Evolutionary conservation across 768 basidiomycete genomes (phyloP).

Genomic region (Suillus ampliporus): DNA sequence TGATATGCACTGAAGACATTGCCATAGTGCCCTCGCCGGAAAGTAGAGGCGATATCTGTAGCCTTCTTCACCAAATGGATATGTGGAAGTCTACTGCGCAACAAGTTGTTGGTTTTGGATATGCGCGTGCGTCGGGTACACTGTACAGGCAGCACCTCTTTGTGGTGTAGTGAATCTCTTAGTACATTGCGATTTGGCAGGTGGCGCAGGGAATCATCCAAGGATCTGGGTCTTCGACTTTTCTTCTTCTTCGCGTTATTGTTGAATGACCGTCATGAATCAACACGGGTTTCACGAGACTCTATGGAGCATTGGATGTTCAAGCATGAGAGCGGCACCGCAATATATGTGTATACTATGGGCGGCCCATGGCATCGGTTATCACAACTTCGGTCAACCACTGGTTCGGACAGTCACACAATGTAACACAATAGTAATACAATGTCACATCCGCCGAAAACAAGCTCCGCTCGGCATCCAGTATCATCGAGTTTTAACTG

Average conservation of each 20-base stretch:
- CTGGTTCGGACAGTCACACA: no score
- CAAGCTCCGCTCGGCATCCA: no score
- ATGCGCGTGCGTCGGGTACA: no score
- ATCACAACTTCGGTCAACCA: no score
- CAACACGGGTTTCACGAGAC: conserved; percentile 77
- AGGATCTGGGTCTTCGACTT: conserved; percentile 71
- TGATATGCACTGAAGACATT: background rate
- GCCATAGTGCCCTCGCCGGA: background rate
- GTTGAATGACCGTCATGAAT: conserved; percentile 80
- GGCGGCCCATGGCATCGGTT: no score
- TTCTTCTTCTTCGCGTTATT: conserved; percentile 81
- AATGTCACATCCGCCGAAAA: no score
- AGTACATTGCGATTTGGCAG: background rate
- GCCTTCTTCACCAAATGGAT: background rate
- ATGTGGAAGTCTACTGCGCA: background rate
- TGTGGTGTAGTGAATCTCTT: background rate
- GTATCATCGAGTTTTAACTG: background rate
- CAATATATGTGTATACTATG: no score
- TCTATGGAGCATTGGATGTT: background rate
- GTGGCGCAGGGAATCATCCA: conserved; percentile 48
- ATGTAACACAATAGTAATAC: no score
- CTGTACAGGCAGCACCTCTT: background rate
- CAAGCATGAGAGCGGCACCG: conserved; percentile 4
- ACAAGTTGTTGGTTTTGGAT: background rate
- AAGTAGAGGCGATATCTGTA: background rate